Conservation (phyloP, 306 rosid genomes). For the Carpinus viminea region DNA sequence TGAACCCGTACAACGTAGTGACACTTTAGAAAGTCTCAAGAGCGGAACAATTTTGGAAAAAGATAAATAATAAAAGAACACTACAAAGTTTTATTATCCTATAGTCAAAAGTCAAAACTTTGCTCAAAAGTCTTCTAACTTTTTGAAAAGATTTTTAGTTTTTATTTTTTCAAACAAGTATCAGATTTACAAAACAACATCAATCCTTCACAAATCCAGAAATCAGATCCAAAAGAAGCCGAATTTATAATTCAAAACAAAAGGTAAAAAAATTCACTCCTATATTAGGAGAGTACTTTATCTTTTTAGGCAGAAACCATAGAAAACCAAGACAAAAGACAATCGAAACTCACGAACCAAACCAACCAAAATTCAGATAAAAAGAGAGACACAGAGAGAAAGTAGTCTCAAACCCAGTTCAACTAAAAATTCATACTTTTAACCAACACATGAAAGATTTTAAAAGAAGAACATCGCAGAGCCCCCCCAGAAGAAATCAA, state of each 20-base stretch:
- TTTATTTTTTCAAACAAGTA: not conserved
- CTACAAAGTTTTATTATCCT: not conserved
- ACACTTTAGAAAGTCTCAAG: not conserved
- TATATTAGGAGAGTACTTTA: not conserved
- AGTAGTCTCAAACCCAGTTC: not conserved
- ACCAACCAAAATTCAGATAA: not conserved
- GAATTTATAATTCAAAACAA: not conserved
- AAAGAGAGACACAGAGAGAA: not conserved
- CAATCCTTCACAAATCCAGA: conserved; percentile 1
- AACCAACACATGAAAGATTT: not conserved
- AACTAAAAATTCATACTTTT: not conserved
- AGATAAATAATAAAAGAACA: not conserved
- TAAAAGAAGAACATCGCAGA: not conserved
- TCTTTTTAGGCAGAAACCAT: not conserved
- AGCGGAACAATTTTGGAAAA: not conserved
- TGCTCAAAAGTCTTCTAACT: conserved; percentile 13
- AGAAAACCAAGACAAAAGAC: not conserved
- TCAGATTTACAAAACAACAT: not conserved
- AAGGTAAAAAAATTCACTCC: not conserved
- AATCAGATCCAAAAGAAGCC: conserved; percentile 13
- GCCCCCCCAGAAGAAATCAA: not conserved
- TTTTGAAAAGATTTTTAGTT: not conserved
- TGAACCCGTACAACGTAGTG: not conserved
- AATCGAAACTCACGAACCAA: not conserved
- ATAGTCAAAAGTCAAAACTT: conserved; percentile 9